Conservation (phyloP, 345 rosid genomes). For the Syzygium aqueum region DNA sequence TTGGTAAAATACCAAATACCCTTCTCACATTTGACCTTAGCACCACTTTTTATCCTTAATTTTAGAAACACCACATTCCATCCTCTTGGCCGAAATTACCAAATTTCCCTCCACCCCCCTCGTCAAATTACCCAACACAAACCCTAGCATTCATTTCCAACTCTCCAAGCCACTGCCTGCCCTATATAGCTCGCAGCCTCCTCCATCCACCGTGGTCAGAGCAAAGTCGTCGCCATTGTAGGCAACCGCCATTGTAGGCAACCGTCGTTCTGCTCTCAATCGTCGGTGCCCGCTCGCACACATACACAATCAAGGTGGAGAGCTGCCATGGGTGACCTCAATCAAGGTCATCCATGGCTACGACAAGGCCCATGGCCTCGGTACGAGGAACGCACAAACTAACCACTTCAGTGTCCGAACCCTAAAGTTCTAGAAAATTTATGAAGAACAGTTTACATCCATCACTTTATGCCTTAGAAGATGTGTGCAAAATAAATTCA, state of each 20-base stretch:
- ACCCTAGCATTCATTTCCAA: neutral
- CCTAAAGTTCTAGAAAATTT: neutral
- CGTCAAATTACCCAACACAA: neutral
- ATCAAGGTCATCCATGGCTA: neutral
- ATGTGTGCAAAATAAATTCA: neutral
- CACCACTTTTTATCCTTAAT: neutral
- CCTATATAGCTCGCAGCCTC: neutral
- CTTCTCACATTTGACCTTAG: neutral
- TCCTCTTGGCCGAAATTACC: neutral
- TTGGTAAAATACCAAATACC: neutral
- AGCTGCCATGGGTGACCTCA: neutral
- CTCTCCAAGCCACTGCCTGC: neutral
- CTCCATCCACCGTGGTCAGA: neutral
- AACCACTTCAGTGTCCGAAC: neutral
- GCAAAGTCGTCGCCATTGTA: neutral
- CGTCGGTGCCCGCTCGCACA: fast-evolving
- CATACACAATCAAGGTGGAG: neutral
- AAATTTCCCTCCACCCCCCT: neutral
- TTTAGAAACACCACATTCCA: neutral
- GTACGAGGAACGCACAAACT: neutral
- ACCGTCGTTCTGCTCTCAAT: neutral
- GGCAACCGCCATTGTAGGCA: neutral
- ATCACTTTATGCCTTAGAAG: neutral
- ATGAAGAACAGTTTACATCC: neutral
- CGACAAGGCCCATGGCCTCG: no score